phyloP scores from a whole-genome alignment of 2,329 filamentous ascomycete genomes.

The Talaromyces rugulosus region DNA sequence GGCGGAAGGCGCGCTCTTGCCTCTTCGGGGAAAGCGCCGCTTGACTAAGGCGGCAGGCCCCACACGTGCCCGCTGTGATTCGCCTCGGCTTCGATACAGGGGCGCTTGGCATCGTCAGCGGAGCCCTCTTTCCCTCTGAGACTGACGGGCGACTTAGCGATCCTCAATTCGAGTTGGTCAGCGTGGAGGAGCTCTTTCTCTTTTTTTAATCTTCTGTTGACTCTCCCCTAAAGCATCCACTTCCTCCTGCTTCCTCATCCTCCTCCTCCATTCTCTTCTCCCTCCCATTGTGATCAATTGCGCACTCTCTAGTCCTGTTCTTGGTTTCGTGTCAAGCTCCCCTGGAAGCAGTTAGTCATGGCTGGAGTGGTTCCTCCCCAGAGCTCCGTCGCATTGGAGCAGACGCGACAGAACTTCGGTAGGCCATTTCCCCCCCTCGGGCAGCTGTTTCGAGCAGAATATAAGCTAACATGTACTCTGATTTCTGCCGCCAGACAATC shows the following conservation, averaged over 20 bases:
- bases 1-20: neutral
- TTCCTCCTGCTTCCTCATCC: neutral
- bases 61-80: neutral
- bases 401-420: neutral
- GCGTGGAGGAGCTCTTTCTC: neutral
- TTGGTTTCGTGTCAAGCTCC: neutral
- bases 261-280: neutral
- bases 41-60: neutral
- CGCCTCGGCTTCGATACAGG: neutral
- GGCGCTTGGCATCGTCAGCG: slow-evolving; percentile 12
- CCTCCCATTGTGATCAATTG: neutral
- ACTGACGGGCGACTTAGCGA: neutral
- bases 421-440: neutral
- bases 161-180: neutral
- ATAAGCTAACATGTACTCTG: neutral
- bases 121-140: neutral
- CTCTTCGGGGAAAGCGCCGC: neutral
- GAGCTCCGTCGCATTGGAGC: neutral
- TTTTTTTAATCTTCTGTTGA: neutral
- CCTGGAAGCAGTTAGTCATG: neutral
- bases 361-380: neutral
- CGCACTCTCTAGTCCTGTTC: neutral
- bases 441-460: too few species aligned
- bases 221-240: too few species aligned
- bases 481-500: neutral